These are phyloP conservation scores for Scheffersomyces spartinae DNA, from an alignment of 805 yeast genomes.

Conservation along the genomic window DNA sequence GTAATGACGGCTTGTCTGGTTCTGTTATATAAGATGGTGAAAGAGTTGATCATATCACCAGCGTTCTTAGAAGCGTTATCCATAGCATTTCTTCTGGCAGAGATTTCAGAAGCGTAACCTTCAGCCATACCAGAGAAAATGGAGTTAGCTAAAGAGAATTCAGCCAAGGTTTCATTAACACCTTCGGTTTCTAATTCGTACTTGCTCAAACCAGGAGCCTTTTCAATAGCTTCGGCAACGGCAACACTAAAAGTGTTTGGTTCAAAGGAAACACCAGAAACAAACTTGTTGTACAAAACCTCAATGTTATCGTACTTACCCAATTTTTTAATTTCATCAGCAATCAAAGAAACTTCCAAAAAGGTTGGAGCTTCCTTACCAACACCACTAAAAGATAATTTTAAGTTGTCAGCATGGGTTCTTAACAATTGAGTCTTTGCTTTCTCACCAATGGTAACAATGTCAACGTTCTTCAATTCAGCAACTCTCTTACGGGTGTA, in stretches of 20 bases:
- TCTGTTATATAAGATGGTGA: conserved; percentile 97
- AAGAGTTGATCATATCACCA: conserved; percentile 94
- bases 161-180: conserved; percentile 64
- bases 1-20: conserved; percentile 99
- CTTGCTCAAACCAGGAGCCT: conserved; percentile 75
- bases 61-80: conserved; percentile 99
- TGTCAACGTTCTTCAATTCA: conserved; percentile 54
- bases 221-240: conserved; percentile 60
- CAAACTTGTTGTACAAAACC: conserved; percentile 78
- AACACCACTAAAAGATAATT: conserved; percentile 75
- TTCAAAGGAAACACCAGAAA: conserved; percentile 82
- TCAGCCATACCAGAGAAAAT: conserved; percentile 88
- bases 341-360: conserved; percentile 76
- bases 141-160: conserved; percentile 84
- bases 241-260: conserved; percentile 61
- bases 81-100: conserved; percentile 99
- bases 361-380: conserved; percentile 97
- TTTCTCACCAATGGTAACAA: conserved; percentile 92
- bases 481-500: conserved; percentile 61
- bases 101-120: conserved; percentile 95
- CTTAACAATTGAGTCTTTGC: conserved; percentile 80
- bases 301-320: conserved; percentile 69
- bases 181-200: conserved; percentile 64
- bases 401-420: conserved; percentile 59
- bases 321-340: conserved; percentile 67